Base-by-base conservation (phyloP, 208 protist species). In the Angomonas ambiguus region DNA sequence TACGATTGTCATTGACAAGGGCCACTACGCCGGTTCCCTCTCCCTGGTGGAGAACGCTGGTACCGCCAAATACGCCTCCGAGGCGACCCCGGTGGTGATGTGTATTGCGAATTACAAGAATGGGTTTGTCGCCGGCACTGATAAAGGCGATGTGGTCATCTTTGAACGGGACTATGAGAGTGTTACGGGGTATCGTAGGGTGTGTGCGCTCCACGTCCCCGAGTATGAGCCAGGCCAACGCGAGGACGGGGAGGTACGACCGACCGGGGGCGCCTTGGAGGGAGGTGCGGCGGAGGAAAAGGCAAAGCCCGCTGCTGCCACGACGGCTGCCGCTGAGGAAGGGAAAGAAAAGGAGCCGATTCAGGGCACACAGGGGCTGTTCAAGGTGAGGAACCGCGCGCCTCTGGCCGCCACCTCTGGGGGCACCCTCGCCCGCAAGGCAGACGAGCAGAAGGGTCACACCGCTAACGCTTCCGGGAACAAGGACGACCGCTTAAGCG, bases 1-100 rank as follows among this genome's bases (percentile, higher is more conserved):
- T 18, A 74, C 97, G 57, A 59, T 96, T 16, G 64, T 98, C 28
- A 76, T 98, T 49, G 88, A 97, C 8, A 62, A 76, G 0, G 84
- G 81, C 22, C 81, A 84, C 57, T 93, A 79, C 67, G 48, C 77
- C 27, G 49, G 75, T 11, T 31, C 80, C 30, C 60, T 94, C 18
- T 51, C 77, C 13, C 66, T 85, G 3, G 65, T 72, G 51, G 45
- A 51, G n/a, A 32, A 72, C 67, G 2, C 41, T 1, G 33, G 25
- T 48, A 56, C 32, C 22, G 45, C 38, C 27, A 48, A 1, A 24
- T 30, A n/a, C 28, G 49, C 27, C 35, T 41, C 22, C 42, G 20
- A 41, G 0, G 30, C 18, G 0, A 2, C 25, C 10, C 55, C 71
- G 22, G 33, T 69, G 20, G 77, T 92, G 6, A 79, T 77, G 28